phyloP scores from a whole-genome alignment of 257 asterid species.

The Lantana camara region DNA sequence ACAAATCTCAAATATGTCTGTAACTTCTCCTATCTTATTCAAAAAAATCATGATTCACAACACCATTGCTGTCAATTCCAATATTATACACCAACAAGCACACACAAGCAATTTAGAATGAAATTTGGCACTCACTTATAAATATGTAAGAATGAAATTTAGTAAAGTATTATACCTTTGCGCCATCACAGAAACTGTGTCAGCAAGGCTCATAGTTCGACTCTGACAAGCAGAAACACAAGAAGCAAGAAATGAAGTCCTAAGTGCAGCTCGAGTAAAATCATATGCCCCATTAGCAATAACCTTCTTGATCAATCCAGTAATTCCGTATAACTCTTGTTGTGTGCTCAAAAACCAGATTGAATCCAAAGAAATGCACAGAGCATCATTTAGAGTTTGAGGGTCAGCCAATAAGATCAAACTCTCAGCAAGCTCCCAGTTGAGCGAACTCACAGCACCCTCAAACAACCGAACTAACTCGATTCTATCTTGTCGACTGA shows the following conservation, averaged over 20 bases:
- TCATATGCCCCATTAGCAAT: constrained; percentile 86
- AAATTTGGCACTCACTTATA: neutral
- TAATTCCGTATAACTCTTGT: constrained; percentile 75
- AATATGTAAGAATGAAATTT: neutral
- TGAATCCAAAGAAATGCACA: constrained; percentile 91
- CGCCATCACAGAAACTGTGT: constrained; percentile 96
- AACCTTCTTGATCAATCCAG: constrained; percentile 79
- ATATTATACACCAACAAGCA: neutral
- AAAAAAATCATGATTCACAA: neutral
- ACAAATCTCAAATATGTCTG: neutral
- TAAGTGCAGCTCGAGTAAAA: constrained; percentile 90
- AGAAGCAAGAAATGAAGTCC: constrained; percentile 98
- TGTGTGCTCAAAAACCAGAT: constrained; percentile 88
- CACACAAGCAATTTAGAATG: neutral
- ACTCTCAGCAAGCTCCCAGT: constrained; percentile 96
- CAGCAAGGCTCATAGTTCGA: constrained; percentile 92
- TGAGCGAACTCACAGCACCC: constrained; percentile 89
- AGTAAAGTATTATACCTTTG: constrained; percentile 60
- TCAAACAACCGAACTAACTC: constrained; percentile 92
- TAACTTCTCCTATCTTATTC: neutral
- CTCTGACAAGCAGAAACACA: constrained; percentile 98
- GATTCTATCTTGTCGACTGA: constrained; percentile 84
- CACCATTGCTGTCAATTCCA: neutral
- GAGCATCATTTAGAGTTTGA: constrained; percentile 86
- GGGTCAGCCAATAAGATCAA: constrained; percentile 85